phyloP scores from a whole-genome alignment of 2,329 filamentous ascomycete genomes.

The Penicillium thymicola region DNA sequence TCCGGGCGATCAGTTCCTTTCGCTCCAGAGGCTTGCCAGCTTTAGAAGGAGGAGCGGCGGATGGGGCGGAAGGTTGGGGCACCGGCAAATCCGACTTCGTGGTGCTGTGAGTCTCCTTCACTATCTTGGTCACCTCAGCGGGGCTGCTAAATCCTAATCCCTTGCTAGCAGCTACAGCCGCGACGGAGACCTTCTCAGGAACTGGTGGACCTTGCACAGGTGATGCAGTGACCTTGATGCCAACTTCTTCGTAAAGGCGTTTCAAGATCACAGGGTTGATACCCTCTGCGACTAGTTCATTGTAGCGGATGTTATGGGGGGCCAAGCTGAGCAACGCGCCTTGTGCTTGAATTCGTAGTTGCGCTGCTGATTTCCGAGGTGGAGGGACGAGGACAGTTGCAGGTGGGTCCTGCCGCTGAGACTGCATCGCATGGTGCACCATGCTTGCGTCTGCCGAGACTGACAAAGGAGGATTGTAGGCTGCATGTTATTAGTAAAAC shows the following conservation, averaged over 20 bases:
- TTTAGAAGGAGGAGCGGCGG: conserved; percentile 11
- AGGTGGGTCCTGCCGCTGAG: conserved; percentile 7
- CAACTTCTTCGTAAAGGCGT: conserved; percentile 65
- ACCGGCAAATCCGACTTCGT: background rate
- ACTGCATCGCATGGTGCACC: conserved; percentile 11
- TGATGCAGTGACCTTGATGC: conserved; percentile 47
- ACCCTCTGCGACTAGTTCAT: conserved; percentile 70
- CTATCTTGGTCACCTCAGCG: background rate
- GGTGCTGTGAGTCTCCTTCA: background rate
- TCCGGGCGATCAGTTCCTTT: conserved; percentile 71
- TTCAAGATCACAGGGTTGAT: conserved; percentile 63
- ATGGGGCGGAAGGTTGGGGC: conserved; percentile 3
- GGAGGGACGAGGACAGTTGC: background rate
- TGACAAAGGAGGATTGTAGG: conserved; percentile 35
- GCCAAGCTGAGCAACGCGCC: conserved; percentile 63
- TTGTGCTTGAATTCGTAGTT: conserved; percentile 53
- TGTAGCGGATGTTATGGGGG: conserved; percentile 66
- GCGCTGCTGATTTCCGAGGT: conserved; percentile 28
- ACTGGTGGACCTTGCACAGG: background rate
- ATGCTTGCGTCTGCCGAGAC: conserved; percentile 21
- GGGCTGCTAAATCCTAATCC: background rate
- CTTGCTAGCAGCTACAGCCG: background rate
- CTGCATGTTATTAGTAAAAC: conserved; percentile 26
- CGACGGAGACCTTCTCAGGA: background rate
- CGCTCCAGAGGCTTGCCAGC: conserved; percentile 56